Evolutionary conservation across 2,329 filamentous ascomycete genomes (phyloP), one percentile per base, ranked within the genome.

Genomic region (Neopestalotiopsis sp.): DNA sequence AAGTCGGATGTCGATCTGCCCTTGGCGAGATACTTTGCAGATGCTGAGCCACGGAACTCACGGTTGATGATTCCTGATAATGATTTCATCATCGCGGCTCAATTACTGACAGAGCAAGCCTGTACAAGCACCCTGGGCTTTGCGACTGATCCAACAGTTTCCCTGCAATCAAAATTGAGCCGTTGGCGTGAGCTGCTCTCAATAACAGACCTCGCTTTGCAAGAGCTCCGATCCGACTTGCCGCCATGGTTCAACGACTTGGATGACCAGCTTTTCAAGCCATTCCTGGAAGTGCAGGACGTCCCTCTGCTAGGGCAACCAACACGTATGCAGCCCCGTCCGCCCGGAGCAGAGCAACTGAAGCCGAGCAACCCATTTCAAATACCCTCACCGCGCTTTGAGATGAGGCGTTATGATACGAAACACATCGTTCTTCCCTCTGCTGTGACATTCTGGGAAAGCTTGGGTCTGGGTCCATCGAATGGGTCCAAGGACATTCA

Each of bases 401-500:
- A 93, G 72, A 84, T 97, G 12, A 90, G 91, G 63, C 87, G 93
- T 66, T 88, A 90, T 24, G 91, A 94, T 53, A 86, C 86, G 1
- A 88, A 87, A 62, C 87, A 94, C 68, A 93, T 94, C 12, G 84
- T 97, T 53, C 83, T 95, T 28, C 92, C 94, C 1, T 88, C 93
- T 0, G 91, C 92, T 0, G 82, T 95, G 24, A 82, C 87, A 1
- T 97, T 96, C 75, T 97, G 94, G 94, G 93, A 96, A 76, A 90
- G 91, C 61, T 82, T 97, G 20, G 92, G 93, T 0, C 84, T 97
- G 1, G 89, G 89, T 1, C 94, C 94, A 3, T 88, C 89, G 9
- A 89, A 89, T 69, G 92, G 92, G 0, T 76, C 84, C 7, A 97
- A 97, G 78, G 89, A 95, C 70, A 82, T 96, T 38, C 85, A 87